Evolutionary conservation across 257 asterid genomes (phyloP), one percentile per base, ranked within the genome.

Genomic region (Misopates orontium): DNA sequence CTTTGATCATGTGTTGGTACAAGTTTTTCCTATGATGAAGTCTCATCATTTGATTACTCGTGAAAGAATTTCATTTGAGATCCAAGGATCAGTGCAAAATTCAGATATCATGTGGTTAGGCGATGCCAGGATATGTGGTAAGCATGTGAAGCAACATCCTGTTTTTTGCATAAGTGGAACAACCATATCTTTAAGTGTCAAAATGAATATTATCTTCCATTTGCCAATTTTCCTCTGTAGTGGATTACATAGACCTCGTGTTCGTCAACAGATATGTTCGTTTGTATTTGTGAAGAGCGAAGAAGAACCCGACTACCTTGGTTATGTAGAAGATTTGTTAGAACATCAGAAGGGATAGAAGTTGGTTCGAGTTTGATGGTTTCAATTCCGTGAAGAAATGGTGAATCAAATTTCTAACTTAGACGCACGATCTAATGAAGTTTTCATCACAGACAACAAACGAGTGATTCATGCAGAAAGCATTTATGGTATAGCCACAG

Each of bases 121-220:
- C 12, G 76, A 76, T 51, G 77, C 81, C 67, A 75, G 72, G 76
- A 62, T 58, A 70, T 84, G 96, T 40, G 25, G 56, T 14, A 67
- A 76, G 71, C 67, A 74, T 75, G 88, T 79, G 48, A 76, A 65
- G 72, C 96, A 88, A 60, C 86, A 80, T 75, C 83, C 81, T 13
- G 75, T 84, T 52, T 75, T 84, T 58, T 25, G 42, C 75, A 56
- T 69, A 68, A 66, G 68, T 5, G 79, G 71, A 65, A 73, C 72
- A 42, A 63, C 56, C 40, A 52, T 80, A 87, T 66, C 60, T 68
- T n/a, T 57, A 14, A 66, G 22, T 7, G 14, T 56, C 63, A 4
- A 0, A 10, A 28, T n/a, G n/a, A n/a, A n/a, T n/a, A n/a, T n/a
- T n/a, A 28, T 14, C 14, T 13, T 58, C 10, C 11, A 14, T 9